Conservation (phyloP, 1,284 basidiomycete genomes). For the Apiotrichum sp. region DNA sequence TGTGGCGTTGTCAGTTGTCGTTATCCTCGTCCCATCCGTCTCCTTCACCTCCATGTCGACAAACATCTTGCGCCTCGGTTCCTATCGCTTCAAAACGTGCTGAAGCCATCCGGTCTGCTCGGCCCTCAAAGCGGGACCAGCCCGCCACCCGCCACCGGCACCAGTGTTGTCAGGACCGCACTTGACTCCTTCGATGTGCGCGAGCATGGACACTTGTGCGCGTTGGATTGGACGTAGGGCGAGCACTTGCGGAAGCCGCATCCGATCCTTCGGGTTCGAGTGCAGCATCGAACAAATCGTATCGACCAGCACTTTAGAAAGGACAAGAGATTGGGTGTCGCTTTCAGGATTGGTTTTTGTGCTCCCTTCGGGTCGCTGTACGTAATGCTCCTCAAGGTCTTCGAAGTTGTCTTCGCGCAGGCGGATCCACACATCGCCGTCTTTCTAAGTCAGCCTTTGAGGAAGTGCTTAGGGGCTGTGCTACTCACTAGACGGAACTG, state of each 20-base stretch:
- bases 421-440: constrained; percentile 79
- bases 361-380: constrained; percentile 9
- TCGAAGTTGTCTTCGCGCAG: constrained; percentile 86
- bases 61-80: too few relatives aligned
- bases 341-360: constrained; percentile 3
- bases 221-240: constrained; percentile 58
- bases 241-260: constrained; percentile 56
- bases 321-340: constrained; percentile 25
- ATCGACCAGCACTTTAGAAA: constrained; percentile 60
- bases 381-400: constrained; percentile 60
- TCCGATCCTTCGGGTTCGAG: constrained; percentile 57
- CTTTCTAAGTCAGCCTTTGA: constrained; percentile 4
- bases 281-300: constrained; percentile 73
- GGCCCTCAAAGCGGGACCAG: constrained; percentile 19
- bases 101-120: constrained; percentile 18
- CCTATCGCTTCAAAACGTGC: constrained; percentile 1
- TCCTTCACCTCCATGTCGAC: too few relatives aligned
- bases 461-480: not conserved
- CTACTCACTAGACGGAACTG: constrained; percentile 86
- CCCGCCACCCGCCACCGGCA: constrained; percentile 5
- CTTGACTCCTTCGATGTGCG: not conserved
- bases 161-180: not conserved
- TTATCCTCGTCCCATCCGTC: too few relatives aligned
- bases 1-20: too few relatives aligned
- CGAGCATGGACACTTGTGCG: constrained; percentile 47